Conservation (phyloP, 1,284 basidiomycete genomes). For the Agaricales sp. region DNA sequence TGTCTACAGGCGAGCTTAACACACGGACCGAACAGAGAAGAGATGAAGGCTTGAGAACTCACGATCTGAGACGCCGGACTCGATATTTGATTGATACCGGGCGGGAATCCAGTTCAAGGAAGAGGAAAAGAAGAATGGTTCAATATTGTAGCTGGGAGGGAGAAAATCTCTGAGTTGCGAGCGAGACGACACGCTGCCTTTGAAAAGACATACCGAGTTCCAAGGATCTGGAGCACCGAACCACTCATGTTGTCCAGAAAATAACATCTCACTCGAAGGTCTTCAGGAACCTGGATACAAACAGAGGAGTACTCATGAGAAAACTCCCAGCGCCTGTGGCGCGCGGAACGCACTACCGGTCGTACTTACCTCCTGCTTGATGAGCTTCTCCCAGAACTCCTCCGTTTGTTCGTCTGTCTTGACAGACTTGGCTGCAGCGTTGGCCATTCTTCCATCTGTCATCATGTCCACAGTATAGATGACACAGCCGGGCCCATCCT, state of each 20-base stretch:
- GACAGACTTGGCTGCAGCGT: slow-evolving; percentile 14
- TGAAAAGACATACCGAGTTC: too few species aligned
- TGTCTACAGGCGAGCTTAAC: slow-evolving; percentile 20
- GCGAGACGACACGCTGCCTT: slow-evolving; percentile 18
- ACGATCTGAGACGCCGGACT: slow-evolving; percentile 35
- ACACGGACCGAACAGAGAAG: background rate
- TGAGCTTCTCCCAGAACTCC: slow-evolving; percentile 24
- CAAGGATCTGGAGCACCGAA: slow-evolving; percentile 36
- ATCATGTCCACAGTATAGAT: slow-evolving; percentile 28
- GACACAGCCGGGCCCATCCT: slow-evolving; percentile 15
- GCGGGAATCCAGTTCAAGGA: slow-evolving; percentile 40
- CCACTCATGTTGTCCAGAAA: slow-evolving; percentile 33
- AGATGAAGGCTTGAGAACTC: slow-evolving; percentile 16
- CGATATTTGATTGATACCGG: slow-evolving; percentile 34
- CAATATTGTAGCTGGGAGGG: too few species aligned
- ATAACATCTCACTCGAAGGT: slow-evolving; percentile 27
- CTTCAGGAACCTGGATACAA: slow-evolving; percentile 17
- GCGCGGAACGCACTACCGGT: background rate
- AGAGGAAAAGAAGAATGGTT: slow-evolving; percentile 42
- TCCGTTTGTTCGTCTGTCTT: slow-evolving; percentile 15
- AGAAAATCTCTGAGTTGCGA: background rate
- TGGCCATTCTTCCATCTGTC: slow-evolving; percentile 23
- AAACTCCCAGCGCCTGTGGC: background rate
- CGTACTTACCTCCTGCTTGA: slow-evolving; percentile 20
- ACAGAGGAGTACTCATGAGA: background rate